Base-by-base conservation (phyloP, 352 stramenopile genomes). In the Phytophthora crassamura region DNA sequence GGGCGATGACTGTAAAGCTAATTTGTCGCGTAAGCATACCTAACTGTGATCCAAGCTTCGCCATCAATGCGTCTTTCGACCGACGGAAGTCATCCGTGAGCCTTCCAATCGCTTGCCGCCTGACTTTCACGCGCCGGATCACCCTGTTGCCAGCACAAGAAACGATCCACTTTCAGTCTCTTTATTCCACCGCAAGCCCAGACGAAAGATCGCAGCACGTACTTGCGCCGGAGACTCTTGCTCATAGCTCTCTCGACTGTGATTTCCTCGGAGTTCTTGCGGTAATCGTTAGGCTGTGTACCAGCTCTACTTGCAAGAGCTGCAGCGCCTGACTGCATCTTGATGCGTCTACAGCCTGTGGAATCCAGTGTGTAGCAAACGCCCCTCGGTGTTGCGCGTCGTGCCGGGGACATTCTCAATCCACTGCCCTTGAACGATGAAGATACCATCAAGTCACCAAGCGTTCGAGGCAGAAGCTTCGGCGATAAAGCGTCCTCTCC, bases 341-440 rank as follows among this genome's bases (percentile, higher is more conserved):
- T 94, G 64, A 90, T 89, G 14, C 73, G 68, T 1, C 86, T 80
- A 15, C 81, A 90, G 2, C 86, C 86, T 41, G 75, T 75, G 0
- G 70, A 55, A 38, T 91, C 80, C 6, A 91, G 50, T 20, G 82
- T 92, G 48, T 94, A 94, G 68, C 86, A 94, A 5, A 94, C 83
- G 1, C 86, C 86, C 22, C 59, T 40, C 6, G 67, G 67, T 34
- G 67, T 72, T 33, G 41, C 32, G 39, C 56, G 67, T 56, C 54
- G 59, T 11, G 16, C 7, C 4, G 43, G 43, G 25, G 52, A 67
- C n/a, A 36, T 49, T 55, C 46, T 46, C 43, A 53, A 38, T 34
- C 49, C 55, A 48, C 58, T 25, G 39, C 67, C 32, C 25, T 54
- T 35, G 30, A 53, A 12, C 25, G 48, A 46, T 16, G 53, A 43